phyloP scores from a whole-genome alignment of 2,329 filamentous ascomycete species.

The Zymoseptoria pseudotritici region DNA sequence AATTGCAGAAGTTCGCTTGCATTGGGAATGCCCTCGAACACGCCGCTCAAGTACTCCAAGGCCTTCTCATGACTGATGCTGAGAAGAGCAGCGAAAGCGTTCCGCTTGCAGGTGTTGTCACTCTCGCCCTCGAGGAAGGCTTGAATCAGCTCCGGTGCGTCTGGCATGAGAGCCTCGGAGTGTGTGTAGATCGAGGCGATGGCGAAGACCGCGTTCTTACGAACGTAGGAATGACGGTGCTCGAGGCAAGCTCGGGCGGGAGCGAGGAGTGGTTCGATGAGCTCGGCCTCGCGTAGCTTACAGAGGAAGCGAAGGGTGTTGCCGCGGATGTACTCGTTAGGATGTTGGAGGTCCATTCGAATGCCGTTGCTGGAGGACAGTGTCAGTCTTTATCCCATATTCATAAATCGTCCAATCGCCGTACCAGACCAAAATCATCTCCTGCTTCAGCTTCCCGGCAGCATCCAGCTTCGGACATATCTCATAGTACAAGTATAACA shows the following conservation, averaged over 20 bases:
- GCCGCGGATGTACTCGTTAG: constrained; percentile 96
- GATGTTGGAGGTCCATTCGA: constrained; percentile 90
- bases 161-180: constrained; percentile 84
- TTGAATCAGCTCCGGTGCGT: constrained; percentile 85
- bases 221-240: constrained; percentile 93
- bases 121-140: constrained; percentile 85
- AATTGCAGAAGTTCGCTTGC: constrained; percentile 90
- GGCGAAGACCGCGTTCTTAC: constrained; percentile 96
- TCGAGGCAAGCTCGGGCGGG: constrained; percentile 88
- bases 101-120: constrained; percentile 94
- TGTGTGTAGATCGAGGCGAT: constrained; percentile 88
- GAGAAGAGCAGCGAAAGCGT: constrained; percentile 86
- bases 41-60: constrained; percentile 74
- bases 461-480: constrained; percentile 94
- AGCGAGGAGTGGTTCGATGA: constrained; percentile 91
- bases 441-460: constrained; percentile 92
- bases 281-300: constrained; percentile 90
- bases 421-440: constrained; percentile 98
- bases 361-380: constrained; percentile 72
- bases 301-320: constrained; percentile 97
- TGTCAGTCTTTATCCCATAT: not conserved
- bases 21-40: constrained; percentile 90
- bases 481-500: constrained; percentile 98
- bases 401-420: constrained; percentile 24
- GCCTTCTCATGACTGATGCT: constrained; percentile 92